These are phyloP conservation scores for Lachnellula suecica DNA, from an alignment of 2,329 filamentous ascomycete genomes.

Conservation along the genomic window DNA sequence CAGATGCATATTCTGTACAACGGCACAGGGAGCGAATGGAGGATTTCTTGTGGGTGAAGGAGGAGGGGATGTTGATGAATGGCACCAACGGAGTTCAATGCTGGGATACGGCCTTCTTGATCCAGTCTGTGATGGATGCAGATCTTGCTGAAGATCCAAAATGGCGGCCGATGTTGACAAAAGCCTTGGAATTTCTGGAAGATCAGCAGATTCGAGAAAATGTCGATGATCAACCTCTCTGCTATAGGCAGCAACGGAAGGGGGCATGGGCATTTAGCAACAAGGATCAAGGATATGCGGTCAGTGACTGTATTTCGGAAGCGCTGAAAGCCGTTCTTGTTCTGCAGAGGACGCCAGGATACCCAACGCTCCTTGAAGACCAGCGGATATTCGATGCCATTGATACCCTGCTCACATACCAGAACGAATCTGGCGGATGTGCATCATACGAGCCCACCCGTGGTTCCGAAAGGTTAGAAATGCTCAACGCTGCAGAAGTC, in stretches of 20 bases:
- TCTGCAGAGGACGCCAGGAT: conserved; percentile 76
- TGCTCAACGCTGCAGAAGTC: conserved; percentile 92
- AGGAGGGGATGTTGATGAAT: conserved; percentile 90
- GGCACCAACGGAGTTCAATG: conserved; percentile 97
- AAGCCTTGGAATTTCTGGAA: conserved; percentile 83
- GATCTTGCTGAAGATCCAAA: conserved; percentile 74
- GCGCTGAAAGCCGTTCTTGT: conserved; percentile 83
- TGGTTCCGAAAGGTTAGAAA: conserved; percentile 75
- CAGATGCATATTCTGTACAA: conserved; percentile 67
- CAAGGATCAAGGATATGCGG: conserved; percentile 87
- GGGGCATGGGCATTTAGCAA: conserved; percentile 97
- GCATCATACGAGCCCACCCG: conserved; percentile 87
- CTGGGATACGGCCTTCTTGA: conserved; percentile 92
- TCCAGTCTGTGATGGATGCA: conserved; percentile 78
- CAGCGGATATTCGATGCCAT: conserved; percentile 82
- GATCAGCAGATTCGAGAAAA: conserved; percentile 89
- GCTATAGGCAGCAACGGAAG: conserved; percentile 88
- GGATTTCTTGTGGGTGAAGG: conserved; percentile 89
- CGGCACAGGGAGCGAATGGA: conserved; percentile 78
- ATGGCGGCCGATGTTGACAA: conserved; percentile 80
- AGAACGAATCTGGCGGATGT: conserved; percentile 82
- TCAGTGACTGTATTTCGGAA: conserved; percentile 93
- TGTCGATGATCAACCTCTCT: conserved; percentile 70
- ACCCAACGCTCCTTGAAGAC: conserved; percentile 71
- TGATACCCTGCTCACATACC: conserved; percentile 87